Evolutionary conservation across 2,329 filamentous ascomycete species (phyloP).

Genomic region (Calonectria henricotiae): DNA sequence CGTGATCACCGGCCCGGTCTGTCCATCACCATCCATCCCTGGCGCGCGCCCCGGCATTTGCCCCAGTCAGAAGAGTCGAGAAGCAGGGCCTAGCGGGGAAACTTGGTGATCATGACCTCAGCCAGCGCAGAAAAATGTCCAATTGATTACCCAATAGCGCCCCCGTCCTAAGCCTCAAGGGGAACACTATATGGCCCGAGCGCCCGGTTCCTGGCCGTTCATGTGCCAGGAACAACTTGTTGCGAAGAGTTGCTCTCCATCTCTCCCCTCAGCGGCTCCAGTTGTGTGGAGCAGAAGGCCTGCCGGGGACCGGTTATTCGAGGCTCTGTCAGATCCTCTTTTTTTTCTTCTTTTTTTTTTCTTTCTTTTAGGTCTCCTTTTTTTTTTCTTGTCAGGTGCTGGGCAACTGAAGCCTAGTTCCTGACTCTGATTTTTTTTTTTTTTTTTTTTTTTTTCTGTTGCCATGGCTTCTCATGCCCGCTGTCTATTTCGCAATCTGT

Average conservation of each 20-base stretch:
- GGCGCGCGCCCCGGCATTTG: constrained; percentile 36
- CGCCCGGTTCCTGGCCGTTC: constrained; percentile 56
- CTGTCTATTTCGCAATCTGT: constrained; percentile 31
- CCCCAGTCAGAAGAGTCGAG: constrained; percentile 53
- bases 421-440: constrained; percentile 30
- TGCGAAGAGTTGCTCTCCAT: constrained; percentile 27
- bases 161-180: constrained; percentile 51
- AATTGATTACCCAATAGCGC: constrained; percentile 57
- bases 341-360: constrained; percentile 45
- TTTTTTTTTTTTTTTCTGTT: constrained; percentile 21
- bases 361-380: constrained; percentile 38
- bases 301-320: constrained; percentile 55
- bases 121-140: constrained; percentile 48
- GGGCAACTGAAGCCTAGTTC: constrained; percentile 23
- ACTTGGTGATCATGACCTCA: constrained; percentile 58
- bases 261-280: constrained; percentile 23
- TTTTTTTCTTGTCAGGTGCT: constrained; percentile 48
- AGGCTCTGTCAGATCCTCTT: constrained; percentile 52
- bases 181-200: constrained; percentile 53
- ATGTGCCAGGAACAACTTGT: constrained; percentile 52
- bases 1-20: constrained; percentile 50
- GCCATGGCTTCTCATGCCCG: constrained; percentile 1
- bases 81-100: constrained; percentile 46
- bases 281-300: constrained; percentile 42
- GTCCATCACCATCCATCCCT: constrained; percentile 33